Evolutionary conservation across 2,329 filamentous ascomycete species (phyloP).

Genomic region (Elsinoe perseae): DNA sequence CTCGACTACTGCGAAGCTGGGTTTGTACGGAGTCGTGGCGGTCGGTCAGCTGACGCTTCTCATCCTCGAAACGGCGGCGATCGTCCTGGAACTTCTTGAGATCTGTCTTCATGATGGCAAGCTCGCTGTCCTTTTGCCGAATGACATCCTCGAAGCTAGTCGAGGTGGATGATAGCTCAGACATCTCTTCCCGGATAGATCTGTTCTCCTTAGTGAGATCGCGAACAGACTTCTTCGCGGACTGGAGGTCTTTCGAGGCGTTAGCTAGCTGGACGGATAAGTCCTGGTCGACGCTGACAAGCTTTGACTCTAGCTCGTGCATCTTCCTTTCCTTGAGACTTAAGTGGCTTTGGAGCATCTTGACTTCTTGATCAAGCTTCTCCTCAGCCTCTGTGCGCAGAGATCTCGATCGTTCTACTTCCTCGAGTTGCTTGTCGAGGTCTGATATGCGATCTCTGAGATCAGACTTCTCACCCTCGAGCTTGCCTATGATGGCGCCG

Average conservation of each 20-base stretch:
- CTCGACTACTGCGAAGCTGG: conserved; percentile 75
- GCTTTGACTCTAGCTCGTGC: conserved; percentile 74
- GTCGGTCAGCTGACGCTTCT: conserved; percentile 60
- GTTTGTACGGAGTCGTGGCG: conserved; percentile 73
- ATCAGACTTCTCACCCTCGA: conserved; percentile 79
- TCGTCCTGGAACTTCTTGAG: conserved; percentile 77
- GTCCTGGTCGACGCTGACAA: conserved; percentile 81
- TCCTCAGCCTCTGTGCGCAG: conserved; percentile 70
- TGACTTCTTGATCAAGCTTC: conserved; percentile 71
- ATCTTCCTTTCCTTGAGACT: conserved; percentile 82
- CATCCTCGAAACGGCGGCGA: conserved; percentile 67
- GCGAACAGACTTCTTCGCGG: conserved; percentile 63
- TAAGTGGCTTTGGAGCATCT: conserved; percentile 85
- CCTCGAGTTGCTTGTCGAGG: conserved; percentile 62
- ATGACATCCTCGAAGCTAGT: conserved; percentile 94
- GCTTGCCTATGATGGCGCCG: conserved; percentile 70
- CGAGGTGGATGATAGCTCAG: conserved; percentile 80
- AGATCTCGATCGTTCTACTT: conserved; percentile 62
- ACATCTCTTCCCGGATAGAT: conserved; percentile 74
- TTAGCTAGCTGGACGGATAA: conserved; percentile 74
- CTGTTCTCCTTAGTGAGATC: conserved; percentile 73
- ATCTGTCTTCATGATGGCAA: conserved; percentile 76
- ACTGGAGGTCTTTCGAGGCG: conserved; percentile 71
- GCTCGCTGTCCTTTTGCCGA: conserved; percentile 85
- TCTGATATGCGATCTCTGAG: conserved; percentile 59